These are phyloP conservation scores for Fomitopsis pinicola DNA, from an alignment of 1,284 basidiomycete species.

Conservation along the genomic window DNA sequence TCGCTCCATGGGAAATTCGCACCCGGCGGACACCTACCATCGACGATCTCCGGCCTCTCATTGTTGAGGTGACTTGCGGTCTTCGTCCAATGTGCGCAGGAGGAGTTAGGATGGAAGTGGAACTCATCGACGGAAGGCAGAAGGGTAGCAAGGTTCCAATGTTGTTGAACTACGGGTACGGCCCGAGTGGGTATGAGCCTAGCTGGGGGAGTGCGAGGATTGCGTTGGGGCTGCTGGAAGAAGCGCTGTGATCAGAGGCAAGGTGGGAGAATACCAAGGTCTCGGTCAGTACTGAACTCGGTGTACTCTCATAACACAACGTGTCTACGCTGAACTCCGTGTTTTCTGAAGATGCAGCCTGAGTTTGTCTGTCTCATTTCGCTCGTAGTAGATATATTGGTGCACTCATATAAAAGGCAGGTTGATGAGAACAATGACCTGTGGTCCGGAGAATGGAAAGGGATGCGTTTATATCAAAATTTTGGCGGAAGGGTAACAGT, in stretches of 20 bases:
- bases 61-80: slow-evolving; percentile 64
- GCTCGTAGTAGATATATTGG: too few relatives aligned
- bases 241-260: slow-evolving; percentile 20
- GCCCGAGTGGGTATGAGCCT: slow-evolving; percentile 33
- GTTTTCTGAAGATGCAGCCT: too few relatives aligned
- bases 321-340: too few relatives aligned
- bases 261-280: too few relatives aligned
- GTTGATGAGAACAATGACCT: too few relatives aligned
- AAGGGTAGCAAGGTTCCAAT: slow-evolving; percentile 28
- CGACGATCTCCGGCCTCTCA: slow-evolving; percentile 57
- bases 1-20: slow-evolving; percentile 57
- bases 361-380: too few relatives aligned
- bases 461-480: too few relatives aligned
- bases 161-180: slow-evolving; percentile 46
- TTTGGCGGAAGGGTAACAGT: too few relatives aligned
- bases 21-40: slow-evolving; percentile 45
- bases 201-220: slow-evolving; percentile 42
- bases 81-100: slow-evolving; percentile 42
- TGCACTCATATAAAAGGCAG: too few relatives aligned
- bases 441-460: too few relatives aligned
- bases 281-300: too few relatives aligned
- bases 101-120: slow-evolving; percentile 40
- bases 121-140: slow-evolving; percentile 19
- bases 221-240: slow-evolving; percentile 50
- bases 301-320: too few relatives aligned